Base-by-base conservation (phyloP, 257 asterid species). In the Rehmannia glutinosa region DNA sequence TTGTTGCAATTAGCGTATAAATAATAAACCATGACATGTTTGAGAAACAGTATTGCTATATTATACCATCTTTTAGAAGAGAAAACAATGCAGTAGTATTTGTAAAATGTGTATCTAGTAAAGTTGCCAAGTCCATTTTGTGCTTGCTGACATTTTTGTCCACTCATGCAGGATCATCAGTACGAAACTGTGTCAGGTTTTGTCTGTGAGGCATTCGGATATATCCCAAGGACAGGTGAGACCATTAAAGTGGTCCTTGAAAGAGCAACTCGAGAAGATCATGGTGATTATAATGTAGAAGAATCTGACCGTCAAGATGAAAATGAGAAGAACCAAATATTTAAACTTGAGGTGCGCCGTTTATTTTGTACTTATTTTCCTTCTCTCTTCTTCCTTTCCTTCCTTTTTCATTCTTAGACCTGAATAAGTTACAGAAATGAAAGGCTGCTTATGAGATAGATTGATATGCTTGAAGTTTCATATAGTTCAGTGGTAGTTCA, bases 161-260 rank as follows among this genome's bases (percentile, higher is more conserved):
- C 71, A 39, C 60, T 61, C 65, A 66, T 75, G 68, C 95, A 94
- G 99, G 97, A 82, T 65, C 95, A 91, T 80, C 99, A 90, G 56
- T 94, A 88, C 49, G 99, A 94, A 79, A 90, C 97, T 12, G 99
- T 94, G 62, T 91, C 99, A 7, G 99, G 99, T 42, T 94, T 90
- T 77, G 86, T 94, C 24, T 94, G 99, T 35, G 99, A 94, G 83
- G 97, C 96, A 78, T 94, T 94, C 33, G 99, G 99, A 43, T 94
- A 94, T 72, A 94, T 94, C 66, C 99, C 99, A 2, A 88, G 95
- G 76, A 88, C 99, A 21, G 97, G 99, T 21, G 99, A 94, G 80
- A 90, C 91, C 45, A 84, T 87, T 65, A 84, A 88, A 74, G 95
- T 94, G 56, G 86, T 86, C 30, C 86, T 94, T 57, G 97, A 91